Percentiles rank a stretch among this genome's conserved stretches.
Evolutionary conservation across 805 yeast genomes (phyloP).

Genomic region (Kuraishia capsulata): DNA sequence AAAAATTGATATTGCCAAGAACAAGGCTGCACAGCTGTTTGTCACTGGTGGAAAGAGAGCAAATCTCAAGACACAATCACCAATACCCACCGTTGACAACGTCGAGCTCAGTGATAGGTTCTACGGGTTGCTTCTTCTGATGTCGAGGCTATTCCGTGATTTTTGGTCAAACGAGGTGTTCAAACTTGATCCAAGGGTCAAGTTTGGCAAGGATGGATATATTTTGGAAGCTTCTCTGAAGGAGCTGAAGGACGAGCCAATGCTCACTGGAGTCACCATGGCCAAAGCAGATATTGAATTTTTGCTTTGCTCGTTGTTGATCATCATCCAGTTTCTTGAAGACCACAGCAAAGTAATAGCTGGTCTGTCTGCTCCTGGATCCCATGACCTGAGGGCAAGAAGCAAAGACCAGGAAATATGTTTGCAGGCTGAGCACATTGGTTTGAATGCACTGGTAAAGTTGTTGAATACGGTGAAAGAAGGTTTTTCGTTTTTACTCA

Average conservation of each 20-base stretch:
- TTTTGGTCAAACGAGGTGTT: conserved; percentile 75
- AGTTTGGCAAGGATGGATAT: conserved; percentile 25
- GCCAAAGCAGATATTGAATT: conserved; percentile 50
- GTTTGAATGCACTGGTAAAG: conserved; percentile 68
- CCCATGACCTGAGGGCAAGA: conserved; percentile 37
- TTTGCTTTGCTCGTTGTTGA: conserved; percentile 60
- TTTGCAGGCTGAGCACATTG: conserved; percentile 84
- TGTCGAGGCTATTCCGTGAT: conserved; percentile 70
- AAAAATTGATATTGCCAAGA: conserved; percentile 39
- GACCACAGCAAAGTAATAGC: conserved; percentile 55
- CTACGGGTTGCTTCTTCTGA: conserved; percentile 74
- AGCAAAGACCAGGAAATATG: conserved; percentile 51
- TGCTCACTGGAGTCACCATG: conserved; percentile 36
- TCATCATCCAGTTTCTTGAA: conserved; percentile 60
- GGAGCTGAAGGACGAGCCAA: conserved; percentile 27
- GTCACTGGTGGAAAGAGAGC: conserved; percentile 48
- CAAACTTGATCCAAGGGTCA: conserved; percentile 21
- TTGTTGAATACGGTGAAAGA: conserved; percentile 76
- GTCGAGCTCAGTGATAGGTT: conserved; percentile 89
- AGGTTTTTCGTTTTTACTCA: conserved; percentile 79
- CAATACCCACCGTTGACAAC: conserved; percentile 41
- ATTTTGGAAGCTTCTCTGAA: conserved; percentile 28
- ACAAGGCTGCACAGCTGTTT: conserved; percentile 40
- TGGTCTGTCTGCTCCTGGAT: conserved; percentile 50
- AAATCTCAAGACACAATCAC: conserved; percentile 25